Conservation (phyloP, 805 yeast species). For the Jamesozyma hellenica region DNA sequence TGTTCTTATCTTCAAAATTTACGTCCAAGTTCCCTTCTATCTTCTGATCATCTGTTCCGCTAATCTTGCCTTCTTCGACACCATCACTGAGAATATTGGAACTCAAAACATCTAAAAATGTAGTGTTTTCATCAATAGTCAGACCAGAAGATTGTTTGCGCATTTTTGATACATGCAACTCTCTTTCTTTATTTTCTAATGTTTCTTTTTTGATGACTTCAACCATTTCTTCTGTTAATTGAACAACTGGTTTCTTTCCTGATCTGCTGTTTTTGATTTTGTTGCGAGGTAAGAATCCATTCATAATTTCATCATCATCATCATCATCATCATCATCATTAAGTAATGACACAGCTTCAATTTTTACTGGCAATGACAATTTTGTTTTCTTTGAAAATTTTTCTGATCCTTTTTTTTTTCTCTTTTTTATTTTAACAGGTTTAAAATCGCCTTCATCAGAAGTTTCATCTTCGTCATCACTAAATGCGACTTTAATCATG, state of each 20-base stretch:
- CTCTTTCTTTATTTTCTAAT: slow-evolving; percentile 13
- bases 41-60: background rate
- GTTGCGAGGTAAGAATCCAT: no score
- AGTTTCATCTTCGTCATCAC: slow-evolving; percentile 9
- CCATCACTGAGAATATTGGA: background rate
- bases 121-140: slow-evolving; percentile 34
- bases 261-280: background rate
- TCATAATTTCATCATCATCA: background rate
- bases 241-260: background rate
- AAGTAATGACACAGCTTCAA: slow-evolving; percentile 28
- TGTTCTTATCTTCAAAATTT: background rate
- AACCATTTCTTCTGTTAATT: slow-evolving; percentile 26
- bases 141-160: slow-evolving; percentile 14
- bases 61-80: background rate
- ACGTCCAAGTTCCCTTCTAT: background rate
- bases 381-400: slow-evolving; percentile 19
- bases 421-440: slow-evolving; percentile 33
- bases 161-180: slow-evolving; percentile 12
- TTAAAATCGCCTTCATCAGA: slow-evolving; percentile 28
- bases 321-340: slow-evolving; percentile 19
- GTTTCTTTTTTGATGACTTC: slow-evolving; percentile 29
- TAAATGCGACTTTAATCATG: slow-evolving; percentile 23
- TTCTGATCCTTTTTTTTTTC: slow-evolving; percentile 29
- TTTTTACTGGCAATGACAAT: slow-evolving; percentile 22
- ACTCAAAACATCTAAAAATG: slow-evolving; percentile 19